A percentile compares a stretch with the other conserved stretches of the same genome.
Conservation (phyloP, 1,284 basidiomycete species). For the Leccinum huronense region DNA sequence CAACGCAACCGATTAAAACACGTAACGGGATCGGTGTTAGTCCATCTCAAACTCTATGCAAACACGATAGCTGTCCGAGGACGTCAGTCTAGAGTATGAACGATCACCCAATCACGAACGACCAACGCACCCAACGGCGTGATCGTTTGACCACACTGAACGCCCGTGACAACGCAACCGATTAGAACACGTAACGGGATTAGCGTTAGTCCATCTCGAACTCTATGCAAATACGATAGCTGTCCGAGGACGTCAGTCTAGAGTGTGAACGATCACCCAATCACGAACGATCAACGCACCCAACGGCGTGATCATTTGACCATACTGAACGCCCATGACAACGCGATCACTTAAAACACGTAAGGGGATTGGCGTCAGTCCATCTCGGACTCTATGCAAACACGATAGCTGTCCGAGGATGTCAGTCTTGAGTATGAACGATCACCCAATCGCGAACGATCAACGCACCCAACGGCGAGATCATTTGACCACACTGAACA, state of each 20-base stretch:
- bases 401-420: conserved; percentile 10
- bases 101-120: too few relatives aligned
- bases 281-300: conserved; percentile 1
- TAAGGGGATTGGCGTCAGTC: conserved; percentile 18
- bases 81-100: too few relatives aligned
- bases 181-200: conserved; percentile 17
- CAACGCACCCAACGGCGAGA: conserved; percentile 44
- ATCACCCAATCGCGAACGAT: background rate
- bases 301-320: conserved; percentile 58
- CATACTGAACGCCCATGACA: conserved; percentile 37
- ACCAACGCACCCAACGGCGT: too few relatives aligned
- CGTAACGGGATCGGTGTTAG: too few relatives aligned
- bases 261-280: background rate
- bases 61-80: too few relatives aligned
- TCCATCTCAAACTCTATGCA: too few relatives aligned
- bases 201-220: conserved; percentile 14
- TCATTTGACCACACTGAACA: conserved; percentile 52
- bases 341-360: background rate
- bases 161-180: too few relatives aligned
- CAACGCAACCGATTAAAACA: too few relatives aligned
- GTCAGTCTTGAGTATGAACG: conserved; percentile 1
- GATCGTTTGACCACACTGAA: too few relatives aligned
- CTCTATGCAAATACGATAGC: conserved; percentile 18
- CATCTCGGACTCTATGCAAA: conserved; percentile 14
- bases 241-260: conserved; percentile 2